These are phyloP conservation scores for Aspergillus novofumigatus DNA, from an alignment of 2,329 filamentous ascomycete genomes.

Conservation along the genomic window DNA sequence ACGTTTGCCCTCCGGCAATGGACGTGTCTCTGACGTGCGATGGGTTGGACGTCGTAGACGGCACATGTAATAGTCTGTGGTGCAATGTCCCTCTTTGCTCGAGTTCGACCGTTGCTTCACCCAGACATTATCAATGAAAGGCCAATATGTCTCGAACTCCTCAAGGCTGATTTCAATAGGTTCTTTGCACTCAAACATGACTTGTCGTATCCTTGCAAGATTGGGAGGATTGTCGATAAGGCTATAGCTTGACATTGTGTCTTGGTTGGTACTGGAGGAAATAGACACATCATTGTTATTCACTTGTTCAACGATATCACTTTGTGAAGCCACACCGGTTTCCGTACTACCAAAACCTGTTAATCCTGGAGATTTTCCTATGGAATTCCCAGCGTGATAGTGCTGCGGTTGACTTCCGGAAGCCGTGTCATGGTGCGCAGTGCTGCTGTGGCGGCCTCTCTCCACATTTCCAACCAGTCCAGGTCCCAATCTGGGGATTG, in stretches of 20 bases:
- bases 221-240: conserved; percentile 43
- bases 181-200: conserved; percentile 44
- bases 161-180: conserved; percentile 44
- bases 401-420: conserved; percentile 4
- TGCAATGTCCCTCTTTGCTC: conserved; percentile 39
- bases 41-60: conserved; percentile 39
- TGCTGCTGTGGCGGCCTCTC: not conserved
- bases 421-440: not conserved
- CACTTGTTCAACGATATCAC: not conserved
- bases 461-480: conserved; percentile 11
- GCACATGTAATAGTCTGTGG: conserved; percentile 47
- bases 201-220: conserved; percentile 39
- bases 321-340: not conserved
- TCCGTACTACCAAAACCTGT: not conserved
- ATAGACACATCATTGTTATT: not conserved
- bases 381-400: not conserved
- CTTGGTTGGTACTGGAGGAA: not conserved
- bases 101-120: conserved; percentile 43
- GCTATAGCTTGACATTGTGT: conserved; percentile 17
- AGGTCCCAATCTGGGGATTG: conserved; percentile 5
- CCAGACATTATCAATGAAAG: conserved; percentile 50
- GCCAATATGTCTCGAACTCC: conserved; percentile 47
- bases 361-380: not conserved
- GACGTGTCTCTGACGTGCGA: conserved; percentile 38
- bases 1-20: conserved; percentile 43